phyloP scores from a whole-genome alignment of 805 yeast genomes.

The Starmerella khaoyaiensis region DNA sequence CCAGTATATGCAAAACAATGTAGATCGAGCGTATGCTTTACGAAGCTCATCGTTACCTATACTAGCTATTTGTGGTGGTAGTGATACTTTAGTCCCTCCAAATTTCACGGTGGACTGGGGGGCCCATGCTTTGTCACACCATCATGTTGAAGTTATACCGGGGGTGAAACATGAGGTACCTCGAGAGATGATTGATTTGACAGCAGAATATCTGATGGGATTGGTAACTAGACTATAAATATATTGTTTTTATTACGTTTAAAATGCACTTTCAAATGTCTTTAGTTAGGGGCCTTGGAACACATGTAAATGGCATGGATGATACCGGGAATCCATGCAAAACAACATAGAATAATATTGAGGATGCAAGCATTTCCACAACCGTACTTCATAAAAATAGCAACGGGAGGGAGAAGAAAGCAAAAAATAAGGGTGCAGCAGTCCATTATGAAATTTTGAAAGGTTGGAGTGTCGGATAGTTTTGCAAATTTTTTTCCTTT shows the following conservation, averaged over 20 bases:
- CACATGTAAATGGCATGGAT: no score
- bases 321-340: no score
- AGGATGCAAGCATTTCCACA: no score
- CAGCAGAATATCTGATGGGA: constrained; percentile 19
- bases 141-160: constrained; percentile 22
- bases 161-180: constrained; percentile 27
- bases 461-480: no score
- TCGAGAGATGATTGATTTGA: constrained; percentile 23
- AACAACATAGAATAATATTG: no score
- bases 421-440: no score
- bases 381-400: no score
- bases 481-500: no score
- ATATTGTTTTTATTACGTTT: neutral
- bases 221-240: constrained; percentile 2
- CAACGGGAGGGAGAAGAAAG: no score
- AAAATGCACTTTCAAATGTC: no score
- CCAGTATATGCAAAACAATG: neutral
- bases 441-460: no score
- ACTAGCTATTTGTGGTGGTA: constrained; percentile 28
- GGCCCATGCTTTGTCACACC: constrained; percentile 16
- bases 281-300: neutral
- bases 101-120: constrained; percentile 26
- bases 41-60: constrained; percentile 17
- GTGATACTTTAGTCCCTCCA: constrained; percentile 30
- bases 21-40: constrained; percentile 2